phyloP scores from a whole-genome alignment of 805 yeast species.

The Kodamaea jinghongensis region DNA sequence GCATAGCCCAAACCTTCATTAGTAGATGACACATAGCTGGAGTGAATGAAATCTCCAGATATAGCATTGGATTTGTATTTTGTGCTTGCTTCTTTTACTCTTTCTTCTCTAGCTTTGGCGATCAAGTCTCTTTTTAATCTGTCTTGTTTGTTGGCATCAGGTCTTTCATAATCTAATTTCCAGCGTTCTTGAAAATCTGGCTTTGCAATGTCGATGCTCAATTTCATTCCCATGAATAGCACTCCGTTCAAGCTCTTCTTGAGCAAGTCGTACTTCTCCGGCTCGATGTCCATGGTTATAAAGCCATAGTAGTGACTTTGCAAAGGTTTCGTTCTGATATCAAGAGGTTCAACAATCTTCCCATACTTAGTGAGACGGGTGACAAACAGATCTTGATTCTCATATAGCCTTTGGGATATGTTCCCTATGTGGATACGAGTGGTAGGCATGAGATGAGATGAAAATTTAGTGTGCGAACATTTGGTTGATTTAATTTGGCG shows the following conservation, averaged over 20 bases:
- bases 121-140: slow-evolving; percentile 30
- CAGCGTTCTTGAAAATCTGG: slow-evolving; percentile 48
- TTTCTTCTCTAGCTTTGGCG: slow-evolving; percentile 30
- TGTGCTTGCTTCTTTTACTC: slow-evolving; percentile 44
- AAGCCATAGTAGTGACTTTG: slow-evolving; percentile 62
- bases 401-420: slow-evolving; percentile 53
- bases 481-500: no score
- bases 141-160: slow-evolving; percentile 29
- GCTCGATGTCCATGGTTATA: slow-evolving; percentile 53
- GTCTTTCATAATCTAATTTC: slow-evolving; percentile 45
- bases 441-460: slow-evolving; percentile 9
- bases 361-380: slow-evolving; percentile 67
- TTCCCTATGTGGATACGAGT: slow-evolving; percentile 61
- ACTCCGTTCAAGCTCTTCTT: slow-evolving; percentile 64
- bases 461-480: slow-evolving; percentile 1
- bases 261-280: slow-evolving; percentile 47
- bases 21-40: slow-evolving; percentile 8
- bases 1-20: slow-evolving; percentile 24
- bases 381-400: slow-evolving; percentile 45
- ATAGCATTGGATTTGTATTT: slow-evolving; percentile 20
- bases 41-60: slow-evolving; percentile 15
- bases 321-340: slow-evolving; percentile 53
- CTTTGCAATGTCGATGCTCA: slow-evolving; percentile 62
- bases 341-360: slow-evolving; percentile 43
- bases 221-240: slow-evolving; percentile 68